Percentiles rank a stretch among this genome's conserved stretches.
These are phyloP conservation scores for Macrolepiota fuliginosa DNA, from an alignment of 768 basidiomycete genomes.

Conservation along the genomic window DNA sequence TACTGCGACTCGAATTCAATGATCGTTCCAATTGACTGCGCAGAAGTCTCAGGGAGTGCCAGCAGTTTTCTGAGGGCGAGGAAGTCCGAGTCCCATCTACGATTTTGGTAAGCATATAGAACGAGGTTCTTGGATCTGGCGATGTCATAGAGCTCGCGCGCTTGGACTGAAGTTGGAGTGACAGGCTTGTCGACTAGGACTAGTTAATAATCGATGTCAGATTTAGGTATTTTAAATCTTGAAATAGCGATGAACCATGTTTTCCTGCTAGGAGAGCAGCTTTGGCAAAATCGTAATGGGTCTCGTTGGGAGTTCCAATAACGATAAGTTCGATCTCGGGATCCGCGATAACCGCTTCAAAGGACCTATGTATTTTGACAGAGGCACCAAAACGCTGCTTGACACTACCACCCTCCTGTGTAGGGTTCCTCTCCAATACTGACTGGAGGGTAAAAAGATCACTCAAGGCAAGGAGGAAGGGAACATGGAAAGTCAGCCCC, in stretches of 20 bases:
- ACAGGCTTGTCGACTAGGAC: slow-evolving; percentile 84
- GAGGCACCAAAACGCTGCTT: slow-evolving; percentile 61
- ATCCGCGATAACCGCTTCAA: slow-evolving; percentile 63
- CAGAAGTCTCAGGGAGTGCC: slow-evolving; percentile 45
- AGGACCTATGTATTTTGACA: slow-evolving; percentile 53
- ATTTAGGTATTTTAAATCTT: neutral
- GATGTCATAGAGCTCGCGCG: slow-evolving; percentile 55
- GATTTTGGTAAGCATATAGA: slow-evolving; percentile 71
- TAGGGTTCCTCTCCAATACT: slow-evolving; percentile 74
- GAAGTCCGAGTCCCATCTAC: slow-evolving; percentile 80
- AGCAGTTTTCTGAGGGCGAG: slow-evolving; percentile 62
- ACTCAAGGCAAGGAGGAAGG: slow-evolving; percentile 73
- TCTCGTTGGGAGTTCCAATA: slow-evolving; percentile 70
- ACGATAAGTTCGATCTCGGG: slow-evolving; percentile 65
- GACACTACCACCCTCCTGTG: slow-evolving; percentile 58
- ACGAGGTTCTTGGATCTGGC: slow-evolving; percentile 60
- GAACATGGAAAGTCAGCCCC: slow-evolving; percentile 77
- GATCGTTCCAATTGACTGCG: slow-evolving; percentile 56
- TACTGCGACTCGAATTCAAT: slow-evolving; percentile 78
- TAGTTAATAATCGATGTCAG: slow-evolving; percentile 20
- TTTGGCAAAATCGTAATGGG: slow-evolving; percentile 69
- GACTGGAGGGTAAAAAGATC: slow-evolving; percentile 68
- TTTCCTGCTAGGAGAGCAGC: slow-evolving; percentile 66
- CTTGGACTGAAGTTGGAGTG: slow-evolving; percentile 57
- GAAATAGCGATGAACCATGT: slow-evolving; percentile 46